phyloP scores from a whole-genome alignment of 495 filamentous ascomycete genomes.

The Neurospora sp. region DNA sequence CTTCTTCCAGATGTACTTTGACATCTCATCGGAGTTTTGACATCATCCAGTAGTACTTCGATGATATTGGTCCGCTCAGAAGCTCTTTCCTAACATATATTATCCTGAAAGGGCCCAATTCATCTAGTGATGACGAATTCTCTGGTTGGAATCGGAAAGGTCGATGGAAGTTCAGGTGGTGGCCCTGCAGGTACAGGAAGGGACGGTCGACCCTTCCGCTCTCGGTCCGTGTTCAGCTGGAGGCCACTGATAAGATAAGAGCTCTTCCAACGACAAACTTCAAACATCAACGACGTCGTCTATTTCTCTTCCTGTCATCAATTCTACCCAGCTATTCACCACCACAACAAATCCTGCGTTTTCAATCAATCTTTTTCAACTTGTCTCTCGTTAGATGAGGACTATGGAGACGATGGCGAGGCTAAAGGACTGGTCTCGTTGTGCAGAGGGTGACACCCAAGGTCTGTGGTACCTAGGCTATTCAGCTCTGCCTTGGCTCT shows the following conservation, averaged over 20 bases:
- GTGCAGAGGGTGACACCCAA: not conserved
- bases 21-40: not conserved
- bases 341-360: not conserved
- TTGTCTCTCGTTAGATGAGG: not conserved
- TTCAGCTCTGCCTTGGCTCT: not conserved
- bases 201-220: not conserved
- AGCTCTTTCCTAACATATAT: not conserved
- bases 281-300: not conserved
- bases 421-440: not conserved
- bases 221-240: not conserved
- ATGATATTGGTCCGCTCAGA: no score
- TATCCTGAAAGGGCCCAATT: not conserved
- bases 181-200: not conserved
- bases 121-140: no score
- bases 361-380: not conserved
- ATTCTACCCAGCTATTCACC: not conserved
- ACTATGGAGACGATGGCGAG: not conserved
- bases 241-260: not conserved
- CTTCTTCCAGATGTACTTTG: not conserved
- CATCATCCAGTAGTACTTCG: not conserved
- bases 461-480: not conserved
- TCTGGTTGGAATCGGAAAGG: not conserved
- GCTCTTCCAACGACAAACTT: not conserved
- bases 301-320: not conserved
- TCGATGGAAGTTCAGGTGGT: not conserved